Base-by-base conservation (phyloP, 768 basidiomycete genomes). In the Exsudoporus frostii region DNA sequence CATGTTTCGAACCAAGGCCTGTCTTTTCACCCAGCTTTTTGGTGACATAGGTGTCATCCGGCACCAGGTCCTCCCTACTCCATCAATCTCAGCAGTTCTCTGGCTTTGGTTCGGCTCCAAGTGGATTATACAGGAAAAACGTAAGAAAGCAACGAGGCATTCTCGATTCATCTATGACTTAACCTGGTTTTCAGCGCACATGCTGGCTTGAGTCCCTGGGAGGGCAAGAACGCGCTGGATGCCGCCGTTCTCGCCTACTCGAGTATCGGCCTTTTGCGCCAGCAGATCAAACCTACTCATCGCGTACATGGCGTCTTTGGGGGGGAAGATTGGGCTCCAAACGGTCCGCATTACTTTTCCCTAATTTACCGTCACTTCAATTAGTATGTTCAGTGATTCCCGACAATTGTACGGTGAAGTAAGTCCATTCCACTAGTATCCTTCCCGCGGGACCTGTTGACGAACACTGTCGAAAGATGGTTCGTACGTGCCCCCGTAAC, bases 161-260 rank as follows among this genome's bases (percentile, higher is more conserved):
- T 29, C 20, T 30, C 36, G 20, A 8, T 29, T 5, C 20, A 14
- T 36, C n/a, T n/a, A 17, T 51, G 27, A 33, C 25, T 10, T 7
- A n/a, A 44, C 39, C 29, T 17, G 11, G n/a, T 25, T 13, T 39
- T 40, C 50, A 90, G 88, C 11, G 88, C 90, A 4, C 90, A 90
- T 64, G 89, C 88, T 4, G 84, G 83, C 1, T 73, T 88, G 25
- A 86, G 85, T 20, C 91, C 90, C 22, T 92, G 91, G 90, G 87
- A 92, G 66, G 91, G 90, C 2, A 77, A 75, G 54, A 92, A 93
- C 56, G 85, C 91, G 1, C 70, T 92, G 13, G 92, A 95, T 63
- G 92, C 92, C 1, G 90, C 90, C n/a, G 86, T 92, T 5, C 76
- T 91, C 4, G 86, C 88, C 4, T 93, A 94, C 64, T 86, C 80